Percentiles rank a stretch among this genome's conserved stretches.
Evolutionary conservation across 2,329 filamentous ascomycete genomes (phyloP).

Genomic region (Fusarium concolor): DNA sequence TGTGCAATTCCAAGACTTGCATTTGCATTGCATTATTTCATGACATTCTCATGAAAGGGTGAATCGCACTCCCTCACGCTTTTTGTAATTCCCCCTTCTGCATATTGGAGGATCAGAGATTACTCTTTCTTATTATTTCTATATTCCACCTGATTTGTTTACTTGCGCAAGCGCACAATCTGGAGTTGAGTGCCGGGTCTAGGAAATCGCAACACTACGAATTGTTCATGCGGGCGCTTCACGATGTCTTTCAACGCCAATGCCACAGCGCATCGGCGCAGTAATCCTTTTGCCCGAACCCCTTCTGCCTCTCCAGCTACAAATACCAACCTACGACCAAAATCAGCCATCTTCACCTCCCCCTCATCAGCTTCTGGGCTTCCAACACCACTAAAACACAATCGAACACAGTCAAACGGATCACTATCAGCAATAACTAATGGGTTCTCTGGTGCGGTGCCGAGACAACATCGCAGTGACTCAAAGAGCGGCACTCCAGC

Average conservation of each 20-base stretch:
- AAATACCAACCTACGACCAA: conserved; percentile 69
- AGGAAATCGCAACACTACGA: conserved; percentile 35
- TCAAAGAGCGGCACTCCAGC: conserved; percentile 73
- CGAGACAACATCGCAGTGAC: conserved; percentile 60
- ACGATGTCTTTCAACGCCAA: conserved; percentile 53
- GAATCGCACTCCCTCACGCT: conserved; percentile 41
- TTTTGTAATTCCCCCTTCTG: conserved; percentile 38
- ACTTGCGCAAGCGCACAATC: conserved; percentile 31
- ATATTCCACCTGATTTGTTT: conserved; percentile 40
- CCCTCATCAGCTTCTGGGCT: conserved; percentile 59
- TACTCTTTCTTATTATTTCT: conserved; percentile 12
- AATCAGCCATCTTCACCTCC: conserved; percentile 79
- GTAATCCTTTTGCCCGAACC: conserved; percentile 81
- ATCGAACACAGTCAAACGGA: conserved; percentile 75
- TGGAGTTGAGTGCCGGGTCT: conserved; percentile 17
- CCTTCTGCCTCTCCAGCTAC: conserved; percentile 74
- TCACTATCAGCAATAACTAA: conserved; percentile 53
- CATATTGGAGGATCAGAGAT: conserved; percentile 3
- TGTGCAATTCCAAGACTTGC: conserved; percentile 31
- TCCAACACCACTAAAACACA: conserved; percentile 64
- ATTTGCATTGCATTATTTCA: conserved; percentile 43
- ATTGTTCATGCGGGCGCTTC: conserved; percentile 45
- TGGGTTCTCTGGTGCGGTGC: conserved; percentile 15
- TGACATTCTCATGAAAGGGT: conserved; percentile 44
- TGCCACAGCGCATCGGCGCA: conserved; percentile 73